These are phyloP conservation scores for Penicillium simplicissimum DNA, from an alignment of 495 filamentous ascomycete species.

Conservation along the genomic window DNA sequence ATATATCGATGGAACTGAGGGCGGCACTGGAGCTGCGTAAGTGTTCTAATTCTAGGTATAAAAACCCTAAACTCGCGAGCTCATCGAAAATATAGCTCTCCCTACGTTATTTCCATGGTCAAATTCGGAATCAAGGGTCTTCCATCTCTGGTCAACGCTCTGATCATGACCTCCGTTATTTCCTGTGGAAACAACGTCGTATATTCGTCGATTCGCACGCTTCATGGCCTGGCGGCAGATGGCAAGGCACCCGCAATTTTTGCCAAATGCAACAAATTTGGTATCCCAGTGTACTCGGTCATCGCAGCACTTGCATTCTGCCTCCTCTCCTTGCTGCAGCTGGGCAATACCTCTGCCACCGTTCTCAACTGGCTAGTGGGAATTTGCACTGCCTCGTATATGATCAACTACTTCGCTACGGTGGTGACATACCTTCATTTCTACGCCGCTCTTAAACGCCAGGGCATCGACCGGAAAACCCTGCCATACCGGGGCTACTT, in stretches of 20 bases:
- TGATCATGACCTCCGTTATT: conserved; percentile 51
- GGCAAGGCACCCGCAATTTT: conserved; percentile 47
- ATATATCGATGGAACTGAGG: conserved; percentile 9
- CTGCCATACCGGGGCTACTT: conserved; percentile 34
- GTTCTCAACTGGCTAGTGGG: conserved; percentile 35
- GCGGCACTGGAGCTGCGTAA: conserved; percentile 45
- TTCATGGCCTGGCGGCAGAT: conserved; percentile 48
- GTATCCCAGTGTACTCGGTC: conserved; percentile 48
- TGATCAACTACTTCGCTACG: conserved; percentile 48
- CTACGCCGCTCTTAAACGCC: conserved; percentile 32
- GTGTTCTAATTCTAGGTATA: background rate
- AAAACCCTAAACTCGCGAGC: background rate
- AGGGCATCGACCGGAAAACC: conserved; percentile 33
- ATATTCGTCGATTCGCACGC: conserved; percentile 43
- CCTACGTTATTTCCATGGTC: conserved; percentile 54
- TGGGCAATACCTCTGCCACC: conserved; percentile 24
- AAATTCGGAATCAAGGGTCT: conserved; percentile 45
- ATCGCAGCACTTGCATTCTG: conserved; percentile 42
- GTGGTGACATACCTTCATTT: conserved; percentile 52
- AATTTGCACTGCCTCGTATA: conserved; percentile 28
- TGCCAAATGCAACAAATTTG: conserved; percentile 39
- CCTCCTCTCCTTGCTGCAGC: conserved; percentile 36
- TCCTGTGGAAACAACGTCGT: conserved; percentile 51
- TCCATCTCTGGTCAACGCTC: conserved; percentile 48
- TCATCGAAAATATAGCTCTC: conserved; percentile 26